Base-by-base conservation (phyloP, 2,329 filamentous ascomycete species). In the Trichoderma atrobrunneum region DNA sequence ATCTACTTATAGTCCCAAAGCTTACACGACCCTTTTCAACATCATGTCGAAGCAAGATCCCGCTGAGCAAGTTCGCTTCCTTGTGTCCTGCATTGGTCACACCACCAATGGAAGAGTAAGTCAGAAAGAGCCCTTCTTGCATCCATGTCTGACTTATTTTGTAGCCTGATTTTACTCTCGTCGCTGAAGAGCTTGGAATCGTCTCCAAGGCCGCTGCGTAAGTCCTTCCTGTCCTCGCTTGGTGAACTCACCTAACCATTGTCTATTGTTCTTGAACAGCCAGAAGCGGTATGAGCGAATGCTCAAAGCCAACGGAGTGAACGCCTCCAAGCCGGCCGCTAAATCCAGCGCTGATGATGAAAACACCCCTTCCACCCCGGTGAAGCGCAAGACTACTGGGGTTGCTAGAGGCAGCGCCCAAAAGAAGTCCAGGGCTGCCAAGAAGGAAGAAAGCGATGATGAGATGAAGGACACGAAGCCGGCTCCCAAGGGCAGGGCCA, bases 151-250 rank as follows among this genome's bases (percentile, higher is more conserved):
- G 14, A 34, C 76, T 76, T 32, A 75, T 10, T 7, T 4, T 24
- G 18, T 70, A 93, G 91, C 85, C 92, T 7, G 88, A 93, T 77
- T 93, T 92, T 75, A 81, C 80, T 7, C 84, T 85, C 63, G 91
- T 93, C n/a, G 89, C 89, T 12, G 82, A 84, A 18, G 90, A 92
- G 76, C 88, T 90, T 56, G 81, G 80, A 26, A 91, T 93, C 48
- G 85, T 90, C 39, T 85, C 82, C 79, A 92, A 91, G 80, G 90
- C 87, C 16, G 91, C 91, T 26, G 91, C 91, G 91, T 93, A 86
- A 85, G 91, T 87, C 21, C 11, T 3, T n/a, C 14, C 28, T 26
- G 3, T 21, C 64, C 24, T 21, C 16, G 6, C 11, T 12, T 43
- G 2, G 6, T 6, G 10, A 24, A 18, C 60, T 6, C 39, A 39